Conservation (phyloP, 495 filamentous ascomycete genomes). For the Podospora bellae-mahoneyi region DNA sequence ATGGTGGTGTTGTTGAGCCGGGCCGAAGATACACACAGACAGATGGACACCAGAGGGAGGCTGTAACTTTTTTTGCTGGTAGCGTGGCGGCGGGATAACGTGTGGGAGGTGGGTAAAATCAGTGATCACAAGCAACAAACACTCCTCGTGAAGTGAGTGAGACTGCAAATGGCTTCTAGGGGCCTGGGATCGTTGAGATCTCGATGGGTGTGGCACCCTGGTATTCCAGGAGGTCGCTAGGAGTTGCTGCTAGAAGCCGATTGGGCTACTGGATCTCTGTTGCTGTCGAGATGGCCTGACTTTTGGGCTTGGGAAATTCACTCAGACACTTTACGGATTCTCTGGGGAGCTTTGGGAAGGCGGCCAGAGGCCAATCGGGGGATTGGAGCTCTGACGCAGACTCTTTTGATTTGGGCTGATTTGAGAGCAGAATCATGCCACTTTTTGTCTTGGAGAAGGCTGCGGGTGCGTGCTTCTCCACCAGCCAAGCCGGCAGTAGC, state of each 20-base stretch:
- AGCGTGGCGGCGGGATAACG: not conserved
- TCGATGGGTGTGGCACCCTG: not conserved
- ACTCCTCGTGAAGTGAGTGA: not conserved
- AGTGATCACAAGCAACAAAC: not conserved
- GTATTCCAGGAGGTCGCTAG: conserved; percentile 1
- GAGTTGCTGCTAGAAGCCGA: conserved; percentile 11
- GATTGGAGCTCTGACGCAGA: conserved; percentile 30
- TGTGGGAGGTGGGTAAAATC: not conserved
- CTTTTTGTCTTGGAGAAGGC: conserved; percentile 33
- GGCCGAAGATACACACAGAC: not conserved
- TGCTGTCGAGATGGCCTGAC: conserved; percentile 33
- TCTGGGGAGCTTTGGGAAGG: conserved; percentile 6
- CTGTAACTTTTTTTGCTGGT: not conserved
- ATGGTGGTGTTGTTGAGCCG: conserved; percentile 1
- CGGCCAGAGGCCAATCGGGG: conserved; percentile 31
- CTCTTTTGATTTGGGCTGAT: conserved; percentile 31
- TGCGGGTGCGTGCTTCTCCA: conserved; percentile 18
- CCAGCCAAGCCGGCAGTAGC: conserved; percentile 36
- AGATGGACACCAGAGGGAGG: not conserved
- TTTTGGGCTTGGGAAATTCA: conserved; percentile 19
- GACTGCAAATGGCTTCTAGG: not conserved
- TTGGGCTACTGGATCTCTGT: conserved; percentile 14
- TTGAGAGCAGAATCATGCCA: conserved; percentile 35
- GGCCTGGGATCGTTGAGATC: not conserved
- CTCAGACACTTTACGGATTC: conserved; percentile 10